Percentiles rank a stretch among this genome's conserved stretches.
Conservation (phyloP, 2,329 filamentous ascomycete species). For the Raffaelea arxii region DNA sequence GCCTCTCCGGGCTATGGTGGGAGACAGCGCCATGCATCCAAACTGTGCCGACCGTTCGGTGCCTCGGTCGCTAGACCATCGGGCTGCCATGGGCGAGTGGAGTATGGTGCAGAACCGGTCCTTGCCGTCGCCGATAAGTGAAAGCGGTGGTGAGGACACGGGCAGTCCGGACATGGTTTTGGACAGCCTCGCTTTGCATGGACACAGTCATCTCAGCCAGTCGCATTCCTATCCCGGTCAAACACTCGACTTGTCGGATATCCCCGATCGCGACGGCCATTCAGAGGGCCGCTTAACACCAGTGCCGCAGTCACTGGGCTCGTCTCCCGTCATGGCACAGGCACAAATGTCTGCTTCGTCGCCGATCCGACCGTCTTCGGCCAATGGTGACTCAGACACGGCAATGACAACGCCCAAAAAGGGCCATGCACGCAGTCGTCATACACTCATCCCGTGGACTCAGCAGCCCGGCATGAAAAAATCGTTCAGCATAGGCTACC, state of each 20-base stretch:
- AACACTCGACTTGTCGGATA: too few relatives aligned
- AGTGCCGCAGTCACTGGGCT: background rate
- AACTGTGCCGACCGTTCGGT: constrained; percentile 27
- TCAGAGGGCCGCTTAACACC: background rate
- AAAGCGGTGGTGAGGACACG: constrained; percentile 37
- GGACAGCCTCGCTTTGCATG: constrained; percentile 18
- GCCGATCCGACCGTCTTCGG: background rate
- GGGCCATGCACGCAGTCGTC: constrained; percentile 48
- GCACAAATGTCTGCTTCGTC: constrained; percentile 2
- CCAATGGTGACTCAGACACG: constrained; percentile 22
- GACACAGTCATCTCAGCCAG: too few relatives aligned
- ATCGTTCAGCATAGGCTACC: constrained; percentile 68
- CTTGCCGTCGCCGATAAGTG: constrained; percentile 51
- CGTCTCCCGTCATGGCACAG: background rate
- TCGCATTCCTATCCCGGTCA: too few relatives aligned
- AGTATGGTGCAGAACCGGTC: constrained; percentile 41
- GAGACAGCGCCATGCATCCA: background rate
- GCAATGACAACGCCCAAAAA: constrained; percentile 39
- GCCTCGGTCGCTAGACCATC: constrained; percentile 36
- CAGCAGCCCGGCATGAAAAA: constrained; percentile 56
- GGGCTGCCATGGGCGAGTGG: constrained; percentile 33
- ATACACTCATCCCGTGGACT: constrained; percentile 52
- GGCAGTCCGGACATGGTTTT: constrained; percentile 30
- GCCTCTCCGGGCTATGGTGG: background rate
- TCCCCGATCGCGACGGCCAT: background rate